A percentile compares a stretch with the other conserved stretches of the same genome.
These are phyloP conservation scores for Claviceps capensis DNA, from an alignment of 2,329 filamentous ascomycete species.

Conservation along the genomic window DNA sequence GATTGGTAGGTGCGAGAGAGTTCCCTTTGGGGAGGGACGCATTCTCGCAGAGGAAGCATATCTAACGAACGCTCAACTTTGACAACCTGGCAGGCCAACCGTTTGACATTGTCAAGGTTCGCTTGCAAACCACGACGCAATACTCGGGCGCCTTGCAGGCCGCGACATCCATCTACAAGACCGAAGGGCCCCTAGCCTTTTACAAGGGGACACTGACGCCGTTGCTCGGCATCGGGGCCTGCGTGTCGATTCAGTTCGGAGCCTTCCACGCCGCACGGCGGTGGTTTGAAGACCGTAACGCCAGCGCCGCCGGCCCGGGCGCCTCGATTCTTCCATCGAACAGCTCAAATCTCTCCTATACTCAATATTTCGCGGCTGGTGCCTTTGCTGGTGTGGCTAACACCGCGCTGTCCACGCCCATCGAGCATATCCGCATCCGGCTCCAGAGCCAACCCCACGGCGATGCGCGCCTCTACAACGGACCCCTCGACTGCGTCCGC, in stretches of 20 bases:
- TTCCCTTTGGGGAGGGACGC: conserved; percentile 4
- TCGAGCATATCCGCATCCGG: conserved; percentile 93
- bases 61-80: neutral
- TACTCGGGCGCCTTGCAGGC: conserved; percentile 72
- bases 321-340: conserved; percentile 23
- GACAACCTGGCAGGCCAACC: conserved; percentile 39
- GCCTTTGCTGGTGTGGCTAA: conserved; percentile 90
- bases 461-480: conserved; percentile 59
- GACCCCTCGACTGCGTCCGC: conserved; percentile 79
- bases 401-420: conserved; percentile 74
- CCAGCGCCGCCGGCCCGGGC: conserved; percentile 34
- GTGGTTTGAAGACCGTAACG: conserved; percentile 66
- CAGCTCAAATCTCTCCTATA: conserved; percentile 48
- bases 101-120: conserved; percentile 93
- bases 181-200: conserved; percentile 82
- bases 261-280: conserved; percentile 89
- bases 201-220: conserved; percentile 98
- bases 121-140: conserved; percentile 75
- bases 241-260: conserved; percentile 96
- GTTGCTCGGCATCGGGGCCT: conserved; percentile 88
- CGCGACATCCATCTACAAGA: conserved; percentile 69
- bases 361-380: conserved; percentile 79
- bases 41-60: neutral
- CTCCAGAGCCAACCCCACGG: conserved; percentile 95
- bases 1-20: conserved; percentile 45